Conservation (phyloP, 345 rosid genomes). For the Populus deltoides region DNA sequence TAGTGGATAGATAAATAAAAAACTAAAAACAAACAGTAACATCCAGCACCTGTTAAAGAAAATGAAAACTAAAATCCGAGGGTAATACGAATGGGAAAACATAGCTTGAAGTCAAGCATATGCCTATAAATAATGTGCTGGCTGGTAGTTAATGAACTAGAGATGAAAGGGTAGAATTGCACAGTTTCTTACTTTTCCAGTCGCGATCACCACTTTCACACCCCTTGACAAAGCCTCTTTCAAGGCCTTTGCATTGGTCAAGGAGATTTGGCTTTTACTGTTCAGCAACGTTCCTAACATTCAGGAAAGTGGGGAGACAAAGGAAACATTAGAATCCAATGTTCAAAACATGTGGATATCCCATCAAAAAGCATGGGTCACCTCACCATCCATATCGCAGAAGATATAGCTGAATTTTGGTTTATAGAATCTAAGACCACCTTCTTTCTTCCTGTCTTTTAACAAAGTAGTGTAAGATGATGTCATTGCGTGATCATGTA, state of each 20-base stretch:
- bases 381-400: constrained; percentile 97
- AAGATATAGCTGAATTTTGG: constrained; percentile 94
- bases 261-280: constrained; percentile 69
- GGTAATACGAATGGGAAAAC: neutral
- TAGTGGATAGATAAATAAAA: neutral
- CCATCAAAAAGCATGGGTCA: constrained; percentile 15
- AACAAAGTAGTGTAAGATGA: constrained; percentile 42
- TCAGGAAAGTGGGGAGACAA: constrained; percentile 6
- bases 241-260: constrained; percentile 66
- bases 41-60: neutral
- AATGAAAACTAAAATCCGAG: neutral
- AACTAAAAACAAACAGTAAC: neutral
- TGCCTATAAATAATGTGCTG: neutral
- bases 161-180: constrained; percentile 1
- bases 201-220: constrained; percentile 85
- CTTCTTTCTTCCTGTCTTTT: constrained; percentile 92
- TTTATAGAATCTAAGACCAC: constrained; percentile 72
- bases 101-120: neutral
- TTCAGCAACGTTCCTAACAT: constrained; percentile 74
- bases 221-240: constrained; percentile 86
- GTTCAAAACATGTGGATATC: constrained; percentile 3
- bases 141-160: constrained; percentile 5
- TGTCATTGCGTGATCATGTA: constrained; percentile 15
- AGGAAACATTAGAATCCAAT: constrained; percentile 10
- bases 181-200: constrained; percentile 67